Evolutionary conservation across 176 grass and related monocot species (phyloP).

Genomic region (Oryza glaberrima): DNA sequence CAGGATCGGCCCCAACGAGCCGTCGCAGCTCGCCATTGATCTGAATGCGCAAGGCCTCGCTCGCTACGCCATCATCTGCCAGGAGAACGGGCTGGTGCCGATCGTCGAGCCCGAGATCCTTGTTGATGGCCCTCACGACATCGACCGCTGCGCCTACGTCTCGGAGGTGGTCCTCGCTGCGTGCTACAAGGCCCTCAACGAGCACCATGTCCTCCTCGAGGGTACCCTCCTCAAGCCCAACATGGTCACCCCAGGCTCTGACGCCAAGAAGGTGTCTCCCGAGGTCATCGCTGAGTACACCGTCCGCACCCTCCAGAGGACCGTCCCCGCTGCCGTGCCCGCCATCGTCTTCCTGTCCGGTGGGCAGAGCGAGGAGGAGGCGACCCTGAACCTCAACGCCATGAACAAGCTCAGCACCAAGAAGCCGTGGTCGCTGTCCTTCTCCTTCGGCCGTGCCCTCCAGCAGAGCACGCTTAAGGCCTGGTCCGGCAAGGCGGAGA

Average conservation of each 20-base stretch:
- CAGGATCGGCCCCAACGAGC: constrained; percentile 3
- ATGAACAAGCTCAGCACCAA: constrained; percentile 5
- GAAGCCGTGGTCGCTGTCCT: not conserved
- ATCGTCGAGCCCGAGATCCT: not conserved
- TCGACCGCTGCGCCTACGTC: not conserved
- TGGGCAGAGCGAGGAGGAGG: not conserved
- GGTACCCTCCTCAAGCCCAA: constrained; percentile 7
- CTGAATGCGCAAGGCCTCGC: not conserved
- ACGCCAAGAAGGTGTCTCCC: not conserved
- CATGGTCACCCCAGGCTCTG: not conserved
- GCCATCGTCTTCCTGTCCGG: not conserved
- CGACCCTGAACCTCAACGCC: not conserved
- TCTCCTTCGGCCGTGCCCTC: not conserved
- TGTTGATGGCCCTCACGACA: not conserved
- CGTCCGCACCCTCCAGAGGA: not conserved
- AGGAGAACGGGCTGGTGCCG: not conserved
- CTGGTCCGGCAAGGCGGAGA: not conserved
- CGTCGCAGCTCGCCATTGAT: not conserved
- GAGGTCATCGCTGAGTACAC: not conserved
- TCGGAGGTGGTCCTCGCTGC: not conserved
- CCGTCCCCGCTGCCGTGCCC: not conserved
- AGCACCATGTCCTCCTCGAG: not conserved
- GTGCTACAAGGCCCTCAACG: not conserved
- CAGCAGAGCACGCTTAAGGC: constrained; percentile 7
- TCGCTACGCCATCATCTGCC: not conserved